Evolutionary conservation across 31 red algal genomes (phyloP).

Genomic region (Endocladia muricata): DNA sequence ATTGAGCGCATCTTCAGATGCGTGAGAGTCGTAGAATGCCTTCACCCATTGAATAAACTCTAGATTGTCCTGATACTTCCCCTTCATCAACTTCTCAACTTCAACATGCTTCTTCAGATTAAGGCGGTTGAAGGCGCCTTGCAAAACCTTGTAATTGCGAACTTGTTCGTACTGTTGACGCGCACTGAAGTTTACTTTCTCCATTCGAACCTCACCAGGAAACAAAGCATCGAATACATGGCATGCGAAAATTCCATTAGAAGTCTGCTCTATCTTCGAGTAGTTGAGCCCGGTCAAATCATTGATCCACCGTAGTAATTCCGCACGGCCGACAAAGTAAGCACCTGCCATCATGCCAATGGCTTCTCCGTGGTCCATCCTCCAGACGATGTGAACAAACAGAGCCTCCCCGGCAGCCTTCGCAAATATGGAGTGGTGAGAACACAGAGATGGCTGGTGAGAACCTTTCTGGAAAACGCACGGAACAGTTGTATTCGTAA

Average conservation of each 20-base stretch:
- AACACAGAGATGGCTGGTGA: too few relatives aligned
- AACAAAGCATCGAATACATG: constrained; percentile 89
- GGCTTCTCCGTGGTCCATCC: constrained; percentile 41
- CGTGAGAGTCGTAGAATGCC: constrained; percentile 75
- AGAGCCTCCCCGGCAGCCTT: too few relatives aligned
- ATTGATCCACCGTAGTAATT: constrained; percentile 90
- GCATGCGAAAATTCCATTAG: constrained; percentile 78
- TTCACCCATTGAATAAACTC: constrained; percentile 98
- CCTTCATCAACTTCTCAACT: constrained; percentile 85
- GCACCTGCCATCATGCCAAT: constrained; percentile 81
- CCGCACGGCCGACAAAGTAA: constrained; percentile 78
- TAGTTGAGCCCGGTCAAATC: constrained; percentile 77
- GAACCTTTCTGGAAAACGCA: too few relatives aligned
- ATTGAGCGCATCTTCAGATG: constrained; percentile 41
- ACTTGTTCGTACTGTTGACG: constrained; percentile 75
- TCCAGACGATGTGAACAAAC: neutral
- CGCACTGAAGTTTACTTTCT: constrained; percentile 91
- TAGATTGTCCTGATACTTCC: constrained; percentile 91
- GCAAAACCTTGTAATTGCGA: constrained; percentile 93
- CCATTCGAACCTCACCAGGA: constrained; percentile 68
- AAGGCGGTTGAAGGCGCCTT: constrained; percentile 68
- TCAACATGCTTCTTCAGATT: constrained; percentile 81
- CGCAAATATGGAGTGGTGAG: too few relatives aligned
- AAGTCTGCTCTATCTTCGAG: constrained; percentile 86
- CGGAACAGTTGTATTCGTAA: too few relatives aligned